Conservation (phyloP, 176 grass and related monocot species). For the Phoenix dactylifera region DNA sequence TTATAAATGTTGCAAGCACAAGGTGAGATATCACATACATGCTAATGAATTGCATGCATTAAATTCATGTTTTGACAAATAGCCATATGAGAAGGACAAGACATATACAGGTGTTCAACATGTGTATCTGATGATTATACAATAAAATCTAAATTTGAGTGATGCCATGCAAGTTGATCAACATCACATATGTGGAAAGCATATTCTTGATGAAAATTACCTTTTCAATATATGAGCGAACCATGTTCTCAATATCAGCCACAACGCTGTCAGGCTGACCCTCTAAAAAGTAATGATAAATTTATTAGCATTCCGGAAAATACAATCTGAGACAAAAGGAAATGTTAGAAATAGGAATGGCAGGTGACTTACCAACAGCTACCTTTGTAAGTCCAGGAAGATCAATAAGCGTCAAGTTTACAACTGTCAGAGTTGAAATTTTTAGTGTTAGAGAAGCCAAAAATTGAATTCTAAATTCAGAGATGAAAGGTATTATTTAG, state of each 20-base stretch:
- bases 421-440: constrained; percentile 56
- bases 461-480: not conserved
- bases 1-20: too few species aligned
- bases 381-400: constrained; percentile 99
- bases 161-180: too few species aligned
- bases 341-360: not conserved
- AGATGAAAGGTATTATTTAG: not conserved
- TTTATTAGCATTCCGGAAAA: constrained; percentile 10
- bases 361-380: constrained; percentile 66
- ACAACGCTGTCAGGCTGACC: constrained; percentile 79
- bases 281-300: constrained; percentile 33
- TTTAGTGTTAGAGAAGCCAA: constrained; percentile 14
- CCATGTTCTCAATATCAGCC: constrained; percentile 94
- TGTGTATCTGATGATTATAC: too few species aligned
- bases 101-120: too few species aligned
- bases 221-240: constrained; percentile 91
- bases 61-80: too few species aligned
- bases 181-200: too few species aligned
- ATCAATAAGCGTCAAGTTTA: constrained; percentile 97
- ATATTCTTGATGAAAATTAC: constrained; percentile 26
- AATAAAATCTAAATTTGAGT: too few species aligned
- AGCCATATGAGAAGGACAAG: too few species aligned
- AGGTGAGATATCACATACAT: too few species aligned
- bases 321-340: constrained; percentile 18
- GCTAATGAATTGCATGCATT: too few species aligned